Base-by-base conservation (phyloP, 2,329 filamentous ascomycete genomes). In the Aspergillus hortae region DNA sequence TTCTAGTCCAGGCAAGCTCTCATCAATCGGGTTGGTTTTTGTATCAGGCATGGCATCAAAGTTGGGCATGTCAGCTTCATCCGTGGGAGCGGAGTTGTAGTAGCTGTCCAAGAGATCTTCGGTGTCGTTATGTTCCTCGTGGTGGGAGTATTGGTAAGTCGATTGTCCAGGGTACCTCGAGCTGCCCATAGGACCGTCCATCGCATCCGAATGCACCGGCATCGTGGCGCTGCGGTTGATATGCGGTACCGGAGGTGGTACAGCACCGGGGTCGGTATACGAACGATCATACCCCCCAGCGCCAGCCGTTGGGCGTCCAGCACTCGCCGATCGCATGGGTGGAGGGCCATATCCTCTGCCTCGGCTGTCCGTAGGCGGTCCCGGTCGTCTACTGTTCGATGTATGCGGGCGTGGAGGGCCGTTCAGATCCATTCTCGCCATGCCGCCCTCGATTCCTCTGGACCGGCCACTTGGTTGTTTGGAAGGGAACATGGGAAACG, bases 11-110 rank as follows among this genome's bases (percentile, higher is more conserved):
- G 69, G 61, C 19, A 67, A 43, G 46, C 59, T 66, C 52, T 72
- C 68, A 55, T 69, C 65, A 17, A 66, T 61, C 9, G 56, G 59
- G 5, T 67, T 58, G 25, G 61, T 57, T 5, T 58, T 54, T 33
- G 51, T 59, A 5, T 74, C 66, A n/a, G 75, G 71, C 55, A 80
- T 77, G 2, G 78, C 79, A 61, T 84, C 81, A 58, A 86, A 86
- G 57, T 86, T 80, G 2, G 83, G 83, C 81, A 86, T 85, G 44
- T 85, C 82, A 15, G 76, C 75, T 45, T 82, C 79, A 46, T 67
- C 61, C 35, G 67, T 49, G 56, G 60, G 77, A 70, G 60, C 77
- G 72, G 61, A 73, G 62, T 80, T 78, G 52, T 80, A 80, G 48
- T 83, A 72, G 49, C 76, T 76, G 35, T 78, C 77, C 40, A 81